Conservation (phyloP, 495 filamentous ascomycete genomes). For the Hypoxylon trugodes region DNA sequence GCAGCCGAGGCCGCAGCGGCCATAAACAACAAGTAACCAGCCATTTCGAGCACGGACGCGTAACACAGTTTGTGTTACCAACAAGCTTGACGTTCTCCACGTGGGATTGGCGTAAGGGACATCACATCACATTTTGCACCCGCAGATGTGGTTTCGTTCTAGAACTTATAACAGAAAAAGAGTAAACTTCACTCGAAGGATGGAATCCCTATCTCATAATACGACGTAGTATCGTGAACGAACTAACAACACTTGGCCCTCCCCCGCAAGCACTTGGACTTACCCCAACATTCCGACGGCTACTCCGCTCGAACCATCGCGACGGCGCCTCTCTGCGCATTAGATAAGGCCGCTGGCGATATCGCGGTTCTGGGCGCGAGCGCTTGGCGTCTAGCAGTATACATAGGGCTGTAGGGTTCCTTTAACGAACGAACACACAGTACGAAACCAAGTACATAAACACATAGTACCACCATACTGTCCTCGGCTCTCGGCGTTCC, state of each 20-base stretch:
- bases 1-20: conserved; percentile 42
- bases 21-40: conserved; percentile 38
- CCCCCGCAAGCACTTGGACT: conserved; percentile 20
- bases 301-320: conserved; percentile 14
- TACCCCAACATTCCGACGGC: conserved; percentile 24
- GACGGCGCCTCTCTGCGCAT: neutral
- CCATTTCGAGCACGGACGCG: conserved; percentile 26
- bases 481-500: conserved; percentile 19
- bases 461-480: too few relatives aligned
- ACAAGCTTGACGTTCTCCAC: conserved; percentile 17
- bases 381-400: neutral
- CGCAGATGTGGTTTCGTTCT: neutral
- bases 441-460: too few relatives aligned
- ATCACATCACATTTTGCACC: conserved; percentile 1
- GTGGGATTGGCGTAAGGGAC: conserved; percentile 23
- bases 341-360: too few relatives aligned
- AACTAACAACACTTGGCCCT: neutral
- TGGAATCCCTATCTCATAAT: neutral
- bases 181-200: too few relatives aligned
- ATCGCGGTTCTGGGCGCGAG: neutral
- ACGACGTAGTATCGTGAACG: conserved; percentile 18
- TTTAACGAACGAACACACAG: neutral
- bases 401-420: conserved; percentile 3
- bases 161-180: too few relatives aligned
- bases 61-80: conserved; percentile 1